phyloP scores from a whole-genome alignment of 2,329 filamentous ascomycete genomes.

The Pseudocercospora eumusae region DNA sequence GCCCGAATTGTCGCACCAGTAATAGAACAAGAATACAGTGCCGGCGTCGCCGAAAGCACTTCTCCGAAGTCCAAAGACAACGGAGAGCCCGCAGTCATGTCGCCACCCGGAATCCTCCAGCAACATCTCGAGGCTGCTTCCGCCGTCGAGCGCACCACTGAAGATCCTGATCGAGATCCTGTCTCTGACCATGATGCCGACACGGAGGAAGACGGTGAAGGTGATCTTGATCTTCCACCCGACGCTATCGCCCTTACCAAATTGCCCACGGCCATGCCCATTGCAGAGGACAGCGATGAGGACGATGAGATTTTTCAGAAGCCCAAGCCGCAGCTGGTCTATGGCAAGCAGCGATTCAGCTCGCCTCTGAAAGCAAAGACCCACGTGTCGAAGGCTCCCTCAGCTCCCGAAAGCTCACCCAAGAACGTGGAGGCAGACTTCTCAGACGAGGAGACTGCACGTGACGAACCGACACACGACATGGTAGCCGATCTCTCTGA shows the following conservation, averaged over 20 bases:
- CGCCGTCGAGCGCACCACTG: not conserved
- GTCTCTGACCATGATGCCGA: not conserved
- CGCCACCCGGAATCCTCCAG: not conserved
- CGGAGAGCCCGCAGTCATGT: not conserved
- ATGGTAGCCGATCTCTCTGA: not conserved
- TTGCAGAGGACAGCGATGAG: not conserved
- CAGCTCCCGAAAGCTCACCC: not conserved
- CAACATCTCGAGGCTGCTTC: not conserved
- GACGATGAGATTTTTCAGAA: not conserved
- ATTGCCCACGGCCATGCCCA: not conserved
- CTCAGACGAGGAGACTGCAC: not conserved
- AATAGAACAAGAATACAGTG: not conserved
- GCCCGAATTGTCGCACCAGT: not conserved
- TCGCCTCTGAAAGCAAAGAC: not conserved
- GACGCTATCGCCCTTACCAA: not conserved
- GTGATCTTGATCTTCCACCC: not conserved
- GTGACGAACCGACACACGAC: not conserved
- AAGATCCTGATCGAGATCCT: not conserved
- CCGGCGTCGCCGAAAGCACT: not conserved
- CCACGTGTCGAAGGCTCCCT: not conserved
- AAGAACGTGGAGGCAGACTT: not conserved
- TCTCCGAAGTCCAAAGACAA: not conserved
- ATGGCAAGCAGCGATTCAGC: not conserved
- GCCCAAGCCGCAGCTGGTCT: not conserved
- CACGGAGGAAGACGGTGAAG: conserved; percentile 3